These are phyloP conservation scores for Capsicum chinense DNA, from an alignment of 257 asterid genomes.

Conservation along the genomic window DNA sequence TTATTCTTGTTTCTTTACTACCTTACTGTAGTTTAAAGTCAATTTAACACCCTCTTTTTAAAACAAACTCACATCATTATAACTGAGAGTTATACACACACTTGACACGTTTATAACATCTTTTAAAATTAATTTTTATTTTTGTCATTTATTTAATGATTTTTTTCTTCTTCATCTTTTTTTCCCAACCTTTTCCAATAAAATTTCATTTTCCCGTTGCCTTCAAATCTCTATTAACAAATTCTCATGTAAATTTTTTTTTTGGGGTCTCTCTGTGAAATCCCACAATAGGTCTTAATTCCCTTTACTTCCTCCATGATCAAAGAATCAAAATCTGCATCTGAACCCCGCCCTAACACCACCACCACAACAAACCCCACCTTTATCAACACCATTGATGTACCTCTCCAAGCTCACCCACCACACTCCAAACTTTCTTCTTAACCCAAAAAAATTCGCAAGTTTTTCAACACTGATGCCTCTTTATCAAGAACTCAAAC, in stretches of 20 bases:
- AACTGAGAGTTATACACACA: too few species aligned
- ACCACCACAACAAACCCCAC: not conserved
- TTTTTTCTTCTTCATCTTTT: too few species aligned
- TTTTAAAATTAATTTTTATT: too few species aligned
- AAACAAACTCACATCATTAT: too few species aligned
- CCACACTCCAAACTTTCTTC: slow-evolving; percentile 72
- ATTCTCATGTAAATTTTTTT: too few species aligned
- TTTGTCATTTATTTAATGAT: too few species aligned
- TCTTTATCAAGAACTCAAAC: not conserved
- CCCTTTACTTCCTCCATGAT: not conserved
- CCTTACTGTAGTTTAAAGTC: too few species aligned
- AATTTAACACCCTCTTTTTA: too few species aligned
- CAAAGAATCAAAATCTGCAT: slow-evolving; percentile 11
- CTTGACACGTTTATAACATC: too few species aligned
- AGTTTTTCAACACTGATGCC: slow-evolving; percentile 45
- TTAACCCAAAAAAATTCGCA: slow-evolving; percentile 84
- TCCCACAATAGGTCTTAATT: too few species aligned
- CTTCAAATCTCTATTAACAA: not conserved
- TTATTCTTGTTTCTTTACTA: too few species aligned
- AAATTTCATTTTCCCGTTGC: not conserved
- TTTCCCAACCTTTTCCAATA: not conserved
- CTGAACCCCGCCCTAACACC: not conserved
- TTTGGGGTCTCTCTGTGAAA: not conserved
- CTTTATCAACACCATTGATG: too few species aligned
- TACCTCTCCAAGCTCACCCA: not conserved